phyloP scores from a whole-genome alignment of 768 basidiomycete species.

The Steccherinum ochraceum region DNA sequence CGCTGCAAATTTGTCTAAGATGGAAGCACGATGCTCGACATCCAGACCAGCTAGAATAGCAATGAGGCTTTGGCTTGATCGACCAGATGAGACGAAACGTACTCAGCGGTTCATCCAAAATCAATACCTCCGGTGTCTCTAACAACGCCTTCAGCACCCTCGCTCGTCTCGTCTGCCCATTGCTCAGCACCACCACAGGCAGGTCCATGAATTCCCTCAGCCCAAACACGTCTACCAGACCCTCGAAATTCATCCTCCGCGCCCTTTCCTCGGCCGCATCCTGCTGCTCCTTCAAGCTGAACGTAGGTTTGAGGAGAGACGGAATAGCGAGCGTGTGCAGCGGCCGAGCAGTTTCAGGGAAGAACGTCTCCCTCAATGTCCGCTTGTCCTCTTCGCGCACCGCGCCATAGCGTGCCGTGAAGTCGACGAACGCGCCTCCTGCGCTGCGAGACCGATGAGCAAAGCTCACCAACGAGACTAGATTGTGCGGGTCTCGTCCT shows the following conservation, averaged over 20 bases:
- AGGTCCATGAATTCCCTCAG: constrained; percentile 66
- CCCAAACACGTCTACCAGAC: constrained; percentile 49
- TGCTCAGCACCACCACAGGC: constrained; percentile 80
- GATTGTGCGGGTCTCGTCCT: constrained; percentile 40
- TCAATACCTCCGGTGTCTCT: constrained; percentile 59
- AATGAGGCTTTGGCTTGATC: background rate
- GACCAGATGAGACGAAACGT: constrained; percentile 20
- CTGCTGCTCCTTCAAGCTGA: constrained; percentile 6
- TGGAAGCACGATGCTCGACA: constrained; percentile 43
- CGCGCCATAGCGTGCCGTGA: constrained; percentile 87
- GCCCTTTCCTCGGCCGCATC: constrained; percentile 16
- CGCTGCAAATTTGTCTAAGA: constrained; percentile 56
- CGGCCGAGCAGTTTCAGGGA: constrained; percentile 34
- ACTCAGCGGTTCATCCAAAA: constrained; percentile 94
- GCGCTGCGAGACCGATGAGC: constrained; percentile 49
- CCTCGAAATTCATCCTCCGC: constrained; percentile 35
- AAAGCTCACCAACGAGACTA: constrained; percentile 58
- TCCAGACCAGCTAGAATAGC: constrained; percentile 69
- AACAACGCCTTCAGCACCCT: constrained; percentile 77
- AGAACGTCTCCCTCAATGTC: constrained; percentile 70
- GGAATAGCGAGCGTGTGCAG: constrained; percentile 20
- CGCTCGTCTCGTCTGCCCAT: constrained; percentile 87
- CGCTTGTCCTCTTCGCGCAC: constrained; percentile 78
- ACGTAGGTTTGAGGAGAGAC: constrained; percentile 22
- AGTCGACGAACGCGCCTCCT: constrained; percentile 83